phyloP scores from a whole-genome alignment of 805 yeast species.

The Myxozyma mucilagina region DNA sequence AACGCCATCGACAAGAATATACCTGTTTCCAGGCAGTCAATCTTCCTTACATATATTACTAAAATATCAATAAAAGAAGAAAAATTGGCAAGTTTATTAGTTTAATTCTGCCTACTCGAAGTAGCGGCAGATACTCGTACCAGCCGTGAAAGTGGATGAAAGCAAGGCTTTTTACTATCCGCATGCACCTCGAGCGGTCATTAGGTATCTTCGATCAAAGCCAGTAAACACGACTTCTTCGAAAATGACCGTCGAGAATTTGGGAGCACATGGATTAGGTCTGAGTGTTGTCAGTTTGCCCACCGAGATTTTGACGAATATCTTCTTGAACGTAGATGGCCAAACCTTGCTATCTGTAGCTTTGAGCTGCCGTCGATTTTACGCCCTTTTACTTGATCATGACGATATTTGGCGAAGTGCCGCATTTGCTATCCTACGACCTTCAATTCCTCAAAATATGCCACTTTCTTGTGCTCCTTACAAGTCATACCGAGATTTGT shows the following conservation, averaged over 20 bases:
- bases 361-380: constrained; percentile 27
- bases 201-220: not conserved
- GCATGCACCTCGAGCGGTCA: not conserved
- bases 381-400: constrained; percentile 10
- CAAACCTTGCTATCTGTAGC: constrained; percentile 23
- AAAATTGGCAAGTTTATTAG: too few species aligned
- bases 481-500: constrained; percentile 23
- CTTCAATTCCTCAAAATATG: constrained; percentile 11
- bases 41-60: too few species aligned
- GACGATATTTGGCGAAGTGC: constrained; percentile 32
- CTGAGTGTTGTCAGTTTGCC: constrained; percentile 22
- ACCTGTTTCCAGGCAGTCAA: not conserved
- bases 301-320: constrained; percentile 26
- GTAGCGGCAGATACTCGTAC: not conserved
- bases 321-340: constrained; percentile 23
- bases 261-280: not conserved
- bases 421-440: constrained; percentile 13
- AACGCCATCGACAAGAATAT: not conserved
- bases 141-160: not conserved
- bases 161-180: not conserved
- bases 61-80: too few species aligned
- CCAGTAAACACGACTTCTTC: not conserved
- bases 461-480: constrained; percentile 30
- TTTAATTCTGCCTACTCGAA: not conserved
- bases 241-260: not conserved